These are phyloP conservation scores for Paraphysoderma sedebokerense DNA, from an alignment of 371 early-diverging fungal species.

Conservation along the genomic window DNA sequence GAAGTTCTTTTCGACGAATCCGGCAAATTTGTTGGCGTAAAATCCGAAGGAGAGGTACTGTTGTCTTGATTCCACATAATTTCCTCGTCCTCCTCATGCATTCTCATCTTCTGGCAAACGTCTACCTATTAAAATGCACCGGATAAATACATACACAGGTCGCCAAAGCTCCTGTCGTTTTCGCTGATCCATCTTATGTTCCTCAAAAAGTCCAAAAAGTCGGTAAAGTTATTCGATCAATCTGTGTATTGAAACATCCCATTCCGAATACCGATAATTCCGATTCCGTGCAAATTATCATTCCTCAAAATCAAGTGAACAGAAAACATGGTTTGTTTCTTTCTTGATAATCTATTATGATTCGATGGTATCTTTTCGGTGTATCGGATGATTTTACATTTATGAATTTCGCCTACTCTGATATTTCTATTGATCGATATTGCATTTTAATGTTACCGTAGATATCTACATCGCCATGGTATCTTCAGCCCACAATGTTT, in stretches of 20 bases:
- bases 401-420: no score
- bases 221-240: slow-evolving; percentile 84
- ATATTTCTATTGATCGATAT: slow-evolving; percentile 1
- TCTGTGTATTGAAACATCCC: slow-evolving; percentile 82
- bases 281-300: slow-evolving; percentile 85
- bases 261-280: slow-evolving; percentile 75
- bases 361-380: no score
- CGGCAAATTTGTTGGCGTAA: slow-evolving; percentile 77
- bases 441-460: slow-evolving; percentile 10
- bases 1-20: slow-evolving; percentile 63
- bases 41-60: slow-evolving; percentile 54
- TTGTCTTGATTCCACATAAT: background rate
- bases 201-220: slow-evolving; percentile 49
- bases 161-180: slow-evolving; percentile 69
- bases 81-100: background rate
- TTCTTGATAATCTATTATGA: background rate
- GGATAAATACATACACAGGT: no score
- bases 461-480: slow-evolving; percentile 93
- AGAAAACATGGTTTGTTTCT: slow-evolving; percentile 42
- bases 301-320: slow-evolving; percentile 88
- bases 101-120: slow-evolving; percentile 2
- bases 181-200: slow-evolving; percentile 92
- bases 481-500: slow-evolving; percentile 74
- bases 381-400: no score
- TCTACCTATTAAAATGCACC: background rate